Evolutionary conservation across 768 basidiomycete genomes (phyloP).

Genomic region (Erythrobasidium yunnanense): DNA sequence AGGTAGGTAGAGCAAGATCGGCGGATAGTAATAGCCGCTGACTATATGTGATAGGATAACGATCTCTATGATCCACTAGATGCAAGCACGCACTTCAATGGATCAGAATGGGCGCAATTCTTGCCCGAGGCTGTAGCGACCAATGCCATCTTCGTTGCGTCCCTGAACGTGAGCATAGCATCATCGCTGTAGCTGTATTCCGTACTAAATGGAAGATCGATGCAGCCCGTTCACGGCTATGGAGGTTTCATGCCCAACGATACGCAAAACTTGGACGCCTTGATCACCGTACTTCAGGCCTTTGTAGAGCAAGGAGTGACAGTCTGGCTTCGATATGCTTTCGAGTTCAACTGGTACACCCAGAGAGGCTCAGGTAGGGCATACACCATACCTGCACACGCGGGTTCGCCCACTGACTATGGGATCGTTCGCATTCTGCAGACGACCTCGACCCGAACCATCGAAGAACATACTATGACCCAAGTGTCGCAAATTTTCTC

Average conservation of each 20-base stretch:
- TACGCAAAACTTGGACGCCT: slow-evolving; percentile 9
- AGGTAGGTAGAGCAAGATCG: background rate
- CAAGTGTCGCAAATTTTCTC: slow-evolving; percentile 9
- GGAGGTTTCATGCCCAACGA: slow-evolving; percentile 15
- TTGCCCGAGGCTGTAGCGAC: background rate
- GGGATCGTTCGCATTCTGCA: too few species aligned
- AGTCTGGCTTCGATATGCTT: slow-evolving; percentile 12
- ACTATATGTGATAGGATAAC: background rate
- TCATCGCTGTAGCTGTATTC: background rate
- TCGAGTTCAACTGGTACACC: slow-evolving; percentile 3
- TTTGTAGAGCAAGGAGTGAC: slow-evolving; percentile 21
- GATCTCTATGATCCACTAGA: background rate
- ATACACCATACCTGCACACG: too few species aligned
- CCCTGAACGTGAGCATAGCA: background rate
- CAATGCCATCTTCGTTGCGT: slow-evolving; percentile 17
- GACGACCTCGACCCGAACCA: slow-evolving; percentile 14
- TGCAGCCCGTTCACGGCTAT: slow-evolving; percentile 17
- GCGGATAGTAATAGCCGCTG: background rate
- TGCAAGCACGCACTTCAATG: slow-evolving; percentile 20
- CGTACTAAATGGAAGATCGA: background rate
- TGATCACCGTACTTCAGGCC: background rate
- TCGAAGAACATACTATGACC: slow-evolving; percentile 7
- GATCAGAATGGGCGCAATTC: slow-evolving; percentile 2
- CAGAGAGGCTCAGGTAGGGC: background rate
- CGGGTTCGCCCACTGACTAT: too few species aligned